Evolutionary conservation across 352 stramenopile species (phyloP).

Genomic region (Phytophthora cactorum): DNA sequence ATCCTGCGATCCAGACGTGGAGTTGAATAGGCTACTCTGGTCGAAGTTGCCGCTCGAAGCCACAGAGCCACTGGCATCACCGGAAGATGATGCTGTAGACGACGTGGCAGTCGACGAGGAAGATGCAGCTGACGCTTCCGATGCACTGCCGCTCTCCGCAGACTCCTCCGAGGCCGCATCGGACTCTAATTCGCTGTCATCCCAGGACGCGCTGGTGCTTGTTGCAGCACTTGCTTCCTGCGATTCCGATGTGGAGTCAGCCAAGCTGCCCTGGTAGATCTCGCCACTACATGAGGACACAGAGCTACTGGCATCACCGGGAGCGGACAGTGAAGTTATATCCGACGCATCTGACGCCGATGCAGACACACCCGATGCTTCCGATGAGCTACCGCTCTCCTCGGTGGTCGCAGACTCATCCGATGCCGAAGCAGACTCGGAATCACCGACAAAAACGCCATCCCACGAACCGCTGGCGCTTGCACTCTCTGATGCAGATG

Average conservation of each 20-base stretch:
- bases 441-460: constrained; percentile 1
- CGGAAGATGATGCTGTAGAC: neutral
- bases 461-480: neutral
- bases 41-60: neutral
- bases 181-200: neutral
- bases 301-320: neutral
- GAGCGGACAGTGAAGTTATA: too few relatives aligned
- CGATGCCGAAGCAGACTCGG: neutral
- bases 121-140: neutral
- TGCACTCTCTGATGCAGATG: neutral
- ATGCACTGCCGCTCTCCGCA: neutral
- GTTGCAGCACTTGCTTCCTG: neutral
- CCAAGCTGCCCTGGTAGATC: neutral
- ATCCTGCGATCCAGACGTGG: neutral
- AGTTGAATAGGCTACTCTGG: neutral
- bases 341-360: neutral
- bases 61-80: constrained; percentile 2
- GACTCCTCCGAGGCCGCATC: neutral
- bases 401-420: constrained; percentile 3
- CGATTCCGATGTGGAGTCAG: neutral
- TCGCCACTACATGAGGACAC: neutral
- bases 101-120: neutral
- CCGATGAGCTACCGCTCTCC: neutral
- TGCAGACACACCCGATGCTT: neutral
- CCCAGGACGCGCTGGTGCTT: neutral